These are phyloP conservation scores for Didymella lethalis DNA, from an alignment of 2,329 filamentous ascomycete genomes.

Conservation along the genomic window DNA sequence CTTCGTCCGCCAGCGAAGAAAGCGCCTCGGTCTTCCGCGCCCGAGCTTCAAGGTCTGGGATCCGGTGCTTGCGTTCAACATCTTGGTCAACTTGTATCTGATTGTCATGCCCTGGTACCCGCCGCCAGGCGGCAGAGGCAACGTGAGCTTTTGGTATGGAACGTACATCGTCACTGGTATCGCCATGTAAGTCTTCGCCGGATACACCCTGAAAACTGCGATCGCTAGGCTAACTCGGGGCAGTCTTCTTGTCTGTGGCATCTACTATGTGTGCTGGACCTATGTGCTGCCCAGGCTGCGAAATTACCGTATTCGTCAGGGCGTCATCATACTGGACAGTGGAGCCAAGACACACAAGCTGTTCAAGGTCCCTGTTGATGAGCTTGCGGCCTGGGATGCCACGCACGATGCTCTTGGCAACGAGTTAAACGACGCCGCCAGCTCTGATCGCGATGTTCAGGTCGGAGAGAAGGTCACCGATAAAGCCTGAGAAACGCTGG, in stretches of 20 bases:
- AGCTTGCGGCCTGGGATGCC: constrained; percentile 65
- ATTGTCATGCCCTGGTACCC: constrained; percentile 76
- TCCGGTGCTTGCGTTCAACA: constrained; percentile 64
- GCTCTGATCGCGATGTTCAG: constrained; percentile 1
- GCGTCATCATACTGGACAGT: constrained; percentile 61
- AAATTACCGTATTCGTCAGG: constrained; percentile 65
- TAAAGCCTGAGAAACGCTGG: background rate
- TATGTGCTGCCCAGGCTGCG: constrained; percentile 61
- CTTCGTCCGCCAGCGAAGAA: constrained; percentile 64
- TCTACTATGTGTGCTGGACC: constrained; percentile 69
- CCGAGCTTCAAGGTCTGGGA: constrained; percentile 68
- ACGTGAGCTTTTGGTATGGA: constrained; percentile 76
- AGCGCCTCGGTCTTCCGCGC: constrained; percentile 57
- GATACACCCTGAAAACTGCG: too few species aligned
- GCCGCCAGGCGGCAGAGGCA: constrained; percentile 67
- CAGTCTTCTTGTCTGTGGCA: constrained; percentile 61
- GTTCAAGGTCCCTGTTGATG: constrained; percentile 61
- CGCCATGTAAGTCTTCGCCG: constrained; percentile 62
- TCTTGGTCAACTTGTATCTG: constrained; percentile 67
- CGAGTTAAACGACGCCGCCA: background rate
- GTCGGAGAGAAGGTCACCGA: background rate
- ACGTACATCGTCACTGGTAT: constrained; percentile 71
- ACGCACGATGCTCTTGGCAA: constrained; percentile 60
- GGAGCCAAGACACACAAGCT: constrained; percentile 60
- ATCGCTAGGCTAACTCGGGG: background rate